Conservation (phyloP, 345 rosid species). For the Sisymbrium altissimum region DNA sequence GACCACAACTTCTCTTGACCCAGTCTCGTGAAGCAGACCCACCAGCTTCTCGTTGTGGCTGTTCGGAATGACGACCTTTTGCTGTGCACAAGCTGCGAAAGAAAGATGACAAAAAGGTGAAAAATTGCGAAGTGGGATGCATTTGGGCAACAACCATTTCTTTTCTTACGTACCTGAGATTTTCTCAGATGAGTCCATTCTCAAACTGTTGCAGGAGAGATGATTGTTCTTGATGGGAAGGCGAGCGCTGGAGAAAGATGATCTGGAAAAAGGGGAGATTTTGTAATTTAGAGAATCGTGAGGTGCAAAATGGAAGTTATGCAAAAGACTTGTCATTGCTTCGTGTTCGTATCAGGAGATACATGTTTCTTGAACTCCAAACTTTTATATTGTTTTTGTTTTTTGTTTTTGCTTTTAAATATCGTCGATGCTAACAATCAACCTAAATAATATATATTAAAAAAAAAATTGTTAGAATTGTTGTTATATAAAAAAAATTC, state of each 20-base stretch:
- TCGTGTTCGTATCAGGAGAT: too few species aligned
- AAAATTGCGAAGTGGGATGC: not conserved
- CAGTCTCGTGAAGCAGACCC: constrained; percentile 72
- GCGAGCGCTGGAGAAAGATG: constrained; percentile 6
- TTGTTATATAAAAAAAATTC: too few species aligned
- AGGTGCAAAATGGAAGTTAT: constrained; percentile 15
- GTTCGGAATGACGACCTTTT: constrained; percentile 49
- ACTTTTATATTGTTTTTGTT: too few species aligned
- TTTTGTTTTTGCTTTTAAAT: too few species aligned
- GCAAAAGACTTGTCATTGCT: constrained; percentile 6
- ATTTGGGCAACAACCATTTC: not conserved
- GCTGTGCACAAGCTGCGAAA: constrained; percentile 31
- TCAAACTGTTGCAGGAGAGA: constrained; percentile 26
- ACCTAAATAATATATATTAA: too few species aligned
- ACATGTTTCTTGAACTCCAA: too few species aligned
- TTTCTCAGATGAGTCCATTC: constrained; percentile 45
- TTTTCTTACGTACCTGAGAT: constrained; percentile 34
- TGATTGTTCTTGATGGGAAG: constrained; percentile 19
- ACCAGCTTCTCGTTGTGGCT: constrained; percentile 61
- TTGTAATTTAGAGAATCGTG: constrained; percentile 16
- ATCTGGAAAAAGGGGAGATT: constrained; percentile 11
- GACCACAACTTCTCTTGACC: constrained; percentile 57
- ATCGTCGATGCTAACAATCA: too few species aligned
- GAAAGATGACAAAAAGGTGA: not conserved
- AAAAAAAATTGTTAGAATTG: too few species aligned